Percentiles rank a stretch among this genome's conserved stretches.
phyloP scores from a whole-genome alignment of 2,329 filamentous ascomycete species.

The Amesomyces nigricolor region DNA sequence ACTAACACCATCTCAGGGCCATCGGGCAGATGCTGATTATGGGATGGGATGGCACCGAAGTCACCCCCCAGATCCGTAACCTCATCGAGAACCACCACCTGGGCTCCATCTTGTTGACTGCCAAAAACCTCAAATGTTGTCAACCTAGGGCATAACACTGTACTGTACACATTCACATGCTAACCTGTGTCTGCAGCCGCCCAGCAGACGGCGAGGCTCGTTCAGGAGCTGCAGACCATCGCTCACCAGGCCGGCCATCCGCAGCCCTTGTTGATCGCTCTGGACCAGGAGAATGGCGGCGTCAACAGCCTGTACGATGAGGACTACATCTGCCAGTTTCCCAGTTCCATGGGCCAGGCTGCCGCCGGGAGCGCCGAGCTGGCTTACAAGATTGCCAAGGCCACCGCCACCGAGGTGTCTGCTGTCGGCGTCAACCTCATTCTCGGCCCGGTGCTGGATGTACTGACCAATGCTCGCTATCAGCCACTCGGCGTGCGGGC shows the following conservation, averaged over 20 bases:
- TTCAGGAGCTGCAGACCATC: constrained; percentile 87
- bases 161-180: background rate
- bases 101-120: constrained; percentile 78
- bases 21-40: constrained; percentile 76
- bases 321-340: constrained; percentile 92
- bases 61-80: constrained; percentile 75
- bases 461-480: constrained; percentile 86
- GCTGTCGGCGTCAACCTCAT: constrained; percentile 96
- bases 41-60: constrained; percentile 79
- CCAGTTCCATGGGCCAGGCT: constrained; percentile 94
- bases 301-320: constrained; percentile 97
- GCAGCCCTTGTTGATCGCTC: constrained; percentile 79
- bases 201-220: constrained; percentile 79
- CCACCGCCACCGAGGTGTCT: constrained; percentile 85
- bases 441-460: constrained; percentile 87
- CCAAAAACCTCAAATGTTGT: constrained; percentile 79
- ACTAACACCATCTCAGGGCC: constrained; percentile 40
- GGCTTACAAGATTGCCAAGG: constrained; percentile 84
- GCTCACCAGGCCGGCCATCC: constrained; percentile 86
- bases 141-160: constrained; percentile 5
- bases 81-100: constrained; percentile 81
- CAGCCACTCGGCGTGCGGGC: constrained; percentile 87
- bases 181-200: constrained; percentile 56
- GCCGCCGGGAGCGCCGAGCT: constrained; percentile 80
- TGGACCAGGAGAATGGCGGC: constrained; percentile 97